Evolutionary conservation across 2,329 filamentous ascomycete genomes (phyloP).

Genomic region (Fusarium anthophilum): DNA sequence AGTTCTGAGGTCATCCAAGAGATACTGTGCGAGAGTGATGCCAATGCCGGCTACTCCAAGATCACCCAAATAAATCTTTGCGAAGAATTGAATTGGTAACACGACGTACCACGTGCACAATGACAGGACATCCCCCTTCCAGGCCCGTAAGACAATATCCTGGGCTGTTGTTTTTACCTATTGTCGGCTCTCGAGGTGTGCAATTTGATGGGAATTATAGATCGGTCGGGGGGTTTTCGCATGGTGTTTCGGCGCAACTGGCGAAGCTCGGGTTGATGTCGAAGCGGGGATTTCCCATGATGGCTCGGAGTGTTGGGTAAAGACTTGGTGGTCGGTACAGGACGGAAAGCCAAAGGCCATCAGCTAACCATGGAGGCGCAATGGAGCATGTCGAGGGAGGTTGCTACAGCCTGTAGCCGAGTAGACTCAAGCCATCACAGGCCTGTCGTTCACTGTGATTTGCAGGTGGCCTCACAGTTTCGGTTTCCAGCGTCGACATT

Average conservation of each 20-base stretch:
- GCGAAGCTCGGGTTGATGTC: background rate
- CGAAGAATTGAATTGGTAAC: accelerated
- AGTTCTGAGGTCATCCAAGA: accelerated
- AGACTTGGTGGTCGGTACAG: background rate
- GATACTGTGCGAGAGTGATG: accelerated
- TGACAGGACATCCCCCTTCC: background rate
- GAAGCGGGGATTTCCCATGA: accelerated
- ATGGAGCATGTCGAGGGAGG: background rate
- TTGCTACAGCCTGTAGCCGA: background rate
- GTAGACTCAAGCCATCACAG: slow-evolving; percentile 16
- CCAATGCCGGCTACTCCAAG: accelerated
- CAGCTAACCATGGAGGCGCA: too few relatives aligned
- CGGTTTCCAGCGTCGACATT: slow-evolving; percentile 1
- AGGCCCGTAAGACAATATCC: accelerated
- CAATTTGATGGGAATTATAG: accelerated
- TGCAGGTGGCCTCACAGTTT: background rate
- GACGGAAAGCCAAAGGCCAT: too few relatives aligned
- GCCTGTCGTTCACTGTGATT: slow-evolving; percentile 38
- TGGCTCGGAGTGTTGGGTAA: background rate
- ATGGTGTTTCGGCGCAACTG: background rate
- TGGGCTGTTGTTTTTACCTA: background rate
- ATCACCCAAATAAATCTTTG: background rate
- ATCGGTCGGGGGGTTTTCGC: background rate
- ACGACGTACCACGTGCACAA: accelerated
- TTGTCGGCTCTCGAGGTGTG: background rate